A percentile compares a stretch with the other conserved stretches of the same genome.
phyloP scores from a whole-genome alignment of 208 protist species.

The Polymyxa betae region DNA sequence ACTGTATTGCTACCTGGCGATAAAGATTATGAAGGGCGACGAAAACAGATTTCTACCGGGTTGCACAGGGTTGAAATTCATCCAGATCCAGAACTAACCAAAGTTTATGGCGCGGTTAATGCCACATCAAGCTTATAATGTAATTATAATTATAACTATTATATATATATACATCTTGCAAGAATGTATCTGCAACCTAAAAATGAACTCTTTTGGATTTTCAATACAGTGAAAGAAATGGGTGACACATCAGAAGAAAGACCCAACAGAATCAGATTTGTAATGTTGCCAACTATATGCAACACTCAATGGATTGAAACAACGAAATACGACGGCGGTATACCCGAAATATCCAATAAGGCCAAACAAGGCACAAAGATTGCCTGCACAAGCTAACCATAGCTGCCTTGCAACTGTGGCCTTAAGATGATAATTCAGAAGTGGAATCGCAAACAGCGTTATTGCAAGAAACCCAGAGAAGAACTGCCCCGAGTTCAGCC shows the following conservation, averaged over 20 bases:
- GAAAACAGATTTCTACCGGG: background rate
- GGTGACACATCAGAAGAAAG: no score
- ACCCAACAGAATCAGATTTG: conserved; percentile 53
- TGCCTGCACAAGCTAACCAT: background rate
- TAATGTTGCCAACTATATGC: background rate
- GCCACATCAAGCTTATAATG: no score
- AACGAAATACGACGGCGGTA: background rate
- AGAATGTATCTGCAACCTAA: no score
- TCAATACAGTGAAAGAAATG: no score
- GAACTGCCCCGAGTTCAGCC: conserved; percentile 46
- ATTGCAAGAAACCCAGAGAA: conserved; percentile 10
- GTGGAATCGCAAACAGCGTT: background rate
- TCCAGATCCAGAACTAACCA: background rate
- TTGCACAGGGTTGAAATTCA: background rate
- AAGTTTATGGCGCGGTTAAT: background rate
- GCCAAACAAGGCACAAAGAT: background rate
- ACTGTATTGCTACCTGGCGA: background rate
- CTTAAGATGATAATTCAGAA: conserved; percentile 40
- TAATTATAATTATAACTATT: no score
- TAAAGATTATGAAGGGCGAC: background rate
- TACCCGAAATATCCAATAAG: conserved; percentile 26
- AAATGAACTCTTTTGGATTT: no score
- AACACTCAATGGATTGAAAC: background rate
- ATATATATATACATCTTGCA: no score
- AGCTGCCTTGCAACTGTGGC: conserved; percentile 8